These are phyloP conservation scores for Barbarea vulgaris DNA, from an alignment of 345 rosid species.

Conservation along the genomic window DNA sequence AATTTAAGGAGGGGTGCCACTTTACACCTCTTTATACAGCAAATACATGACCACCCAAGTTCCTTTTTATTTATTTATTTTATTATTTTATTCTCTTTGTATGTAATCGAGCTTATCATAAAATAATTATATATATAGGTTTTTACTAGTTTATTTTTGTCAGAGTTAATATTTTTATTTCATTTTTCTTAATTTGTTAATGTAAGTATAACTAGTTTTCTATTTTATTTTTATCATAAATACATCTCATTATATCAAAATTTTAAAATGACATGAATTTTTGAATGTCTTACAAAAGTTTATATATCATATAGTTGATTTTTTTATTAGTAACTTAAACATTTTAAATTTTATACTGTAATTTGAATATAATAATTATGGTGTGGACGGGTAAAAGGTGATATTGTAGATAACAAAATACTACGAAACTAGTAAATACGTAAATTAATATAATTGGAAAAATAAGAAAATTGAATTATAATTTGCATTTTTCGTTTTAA, in stretches of 20 bases:
- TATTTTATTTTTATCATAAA: neutral
- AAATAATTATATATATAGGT: neutral
- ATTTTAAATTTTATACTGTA: neutral
- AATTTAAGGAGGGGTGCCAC: constrained; percentile 36
- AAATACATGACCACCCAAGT: constrained; percentile 33
- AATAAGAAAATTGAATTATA: neutral
- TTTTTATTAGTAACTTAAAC: neutral
- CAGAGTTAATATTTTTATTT: neutral
- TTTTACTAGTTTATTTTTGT: neutral
- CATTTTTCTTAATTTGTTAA: neutral
- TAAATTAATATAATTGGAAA: neutral
- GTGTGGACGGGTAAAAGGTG: neutral
- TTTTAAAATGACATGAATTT: neutral
- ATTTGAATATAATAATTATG: neutral
- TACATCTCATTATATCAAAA: neutral
- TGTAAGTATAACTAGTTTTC: neutral
- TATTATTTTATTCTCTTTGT: neutral
- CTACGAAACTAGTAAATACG: neutral
- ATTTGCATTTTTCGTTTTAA: neutral
- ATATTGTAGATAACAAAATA: neutral
- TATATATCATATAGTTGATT: neutral
- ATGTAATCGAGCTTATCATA: neutral
- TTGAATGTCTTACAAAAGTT: neutral
- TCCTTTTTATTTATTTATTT: constrained; percentile 1
- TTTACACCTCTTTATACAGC: constrained; percentile 48